Evolutionary conservation across 2,329 filamentous ascomycete species (phyloP), one percentile per base, ranked within the genome.

Genomic region (Pseudopyrenochaeta lycopersici): DNA sequence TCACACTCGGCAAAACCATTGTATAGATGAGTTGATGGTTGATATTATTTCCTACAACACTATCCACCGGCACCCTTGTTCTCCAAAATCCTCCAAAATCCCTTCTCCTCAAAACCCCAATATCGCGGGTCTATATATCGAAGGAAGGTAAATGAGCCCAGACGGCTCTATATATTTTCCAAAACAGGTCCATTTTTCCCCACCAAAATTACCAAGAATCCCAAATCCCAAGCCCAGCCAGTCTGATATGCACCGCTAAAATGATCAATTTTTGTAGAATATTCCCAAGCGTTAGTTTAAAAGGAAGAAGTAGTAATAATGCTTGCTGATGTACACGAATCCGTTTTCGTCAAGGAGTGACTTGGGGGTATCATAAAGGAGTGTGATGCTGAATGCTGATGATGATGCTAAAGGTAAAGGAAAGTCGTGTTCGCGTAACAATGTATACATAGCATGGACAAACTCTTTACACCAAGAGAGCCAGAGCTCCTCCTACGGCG

Each of bases 401-500:
- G 12, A 36, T 36, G 31, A n/a, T 36, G 33, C 31, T 15, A 27
- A 27, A 27, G 4, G 9, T 15, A 36, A 36, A 36, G 33, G 33
- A 51, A 35, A 46, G 48, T 44, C 33, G 48, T 51, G 30, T 33
- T 49, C 42, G 33, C 33, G 35, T 51, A 32, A 40, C 32, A 27
- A 31, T 33, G 17, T 52, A 41, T 18, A 33, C 17, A 14, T 23
- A 29, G 23, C 18, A 20, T 20, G 12, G 11, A 17, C 7, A 33
- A 39, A 14, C 12, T 3, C 29, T 30, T 56, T 31, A 66, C 29
- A 60, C 39, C 40, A 72, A 76, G 29, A 78, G 46, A 27, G 75
- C 63, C 39, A 70, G 70, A 2, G 67, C 72, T 27, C 76, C 64
- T 12, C 76, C 77, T 14, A 73, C 54, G 17, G 76, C 60, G 2